Conservation (phyloP, 441 rosid genomes). For the Syzygium malaccense region DNA sequence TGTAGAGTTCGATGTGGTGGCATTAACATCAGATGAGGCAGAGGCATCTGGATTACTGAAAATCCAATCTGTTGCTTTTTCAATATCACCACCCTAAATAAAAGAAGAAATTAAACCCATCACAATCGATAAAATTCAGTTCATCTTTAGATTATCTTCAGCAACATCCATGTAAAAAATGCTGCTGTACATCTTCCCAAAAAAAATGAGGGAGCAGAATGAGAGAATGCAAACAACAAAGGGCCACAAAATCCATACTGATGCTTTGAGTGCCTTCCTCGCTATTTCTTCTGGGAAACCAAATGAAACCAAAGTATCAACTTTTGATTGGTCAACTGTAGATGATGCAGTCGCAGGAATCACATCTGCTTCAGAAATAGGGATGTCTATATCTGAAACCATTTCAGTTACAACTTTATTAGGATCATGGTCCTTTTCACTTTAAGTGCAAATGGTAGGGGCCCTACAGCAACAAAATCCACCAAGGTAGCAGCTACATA, state of each 20-base stretch:
- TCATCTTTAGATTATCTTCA: background rate
- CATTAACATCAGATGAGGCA: conserved; percentile 61
- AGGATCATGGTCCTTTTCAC: background rate
- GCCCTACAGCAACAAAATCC: background rate
- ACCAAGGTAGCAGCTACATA: conserved; percentile 12
- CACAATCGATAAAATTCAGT: background rate
- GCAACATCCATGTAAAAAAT: background rate
- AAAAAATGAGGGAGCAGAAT: background rate
- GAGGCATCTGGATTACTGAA: conserved; percentile 77
- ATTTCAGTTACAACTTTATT: background rate
- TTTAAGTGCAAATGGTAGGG: background rate
- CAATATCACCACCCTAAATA: conserved; percentile 81
- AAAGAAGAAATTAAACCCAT: background rate
- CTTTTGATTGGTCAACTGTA: conserved; percentile 51
- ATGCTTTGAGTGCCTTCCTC: conserved; percentile 71
- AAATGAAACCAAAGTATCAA: conserved; percentile 79
- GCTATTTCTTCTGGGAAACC: conserved; percentile 86
- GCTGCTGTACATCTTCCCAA: background rate
- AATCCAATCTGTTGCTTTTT: conserved; percentile 98
- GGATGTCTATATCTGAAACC: conserved; percentile 60
- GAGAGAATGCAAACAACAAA: background rate
- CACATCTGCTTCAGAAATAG: conserved; percentile 33
- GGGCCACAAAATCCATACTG: conserved; percentile 36
- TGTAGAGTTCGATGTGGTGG: conserved; percentile 40
- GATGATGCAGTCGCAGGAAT: conserved; percentile 18